Evolutionary conservation across 768 basidiomycete species (phyloP), one percentile per base, ranked within the genome.

Genomic region (Mycena polygramma): DNA sequence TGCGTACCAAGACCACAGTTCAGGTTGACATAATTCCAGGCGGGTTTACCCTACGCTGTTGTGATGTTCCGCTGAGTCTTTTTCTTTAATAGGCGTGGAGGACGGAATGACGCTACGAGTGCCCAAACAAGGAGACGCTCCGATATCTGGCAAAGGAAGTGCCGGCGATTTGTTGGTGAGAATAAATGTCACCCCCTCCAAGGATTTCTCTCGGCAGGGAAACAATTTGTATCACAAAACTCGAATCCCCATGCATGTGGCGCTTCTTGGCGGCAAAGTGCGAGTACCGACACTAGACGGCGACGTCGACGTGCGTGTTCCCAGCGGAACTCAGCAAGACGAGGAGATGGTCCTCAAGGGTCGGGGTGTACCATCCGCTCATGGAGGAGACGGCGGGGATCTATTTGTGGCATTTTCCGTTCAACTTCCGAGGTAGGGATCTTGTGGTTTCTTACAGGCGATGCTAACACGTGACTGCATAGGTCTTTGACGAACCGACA

Each of bases 341-440:
- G 96, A 98, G 83, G 96, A 99, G 80, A 97, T 97, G 90, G 94
- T 98, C 24, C 82, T 99, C 76, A 94, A 93, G 82, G 91, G 91
- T 48, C 90, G 94, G 62, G 98, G 98, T 37, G 90, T 98, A 15
- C 79, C 88, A 53, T 85, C 89, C 26, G 85, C 93, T 9, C 86
- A 87, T 76, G 80, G 83, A 59, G 82, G 86, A 49, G 87, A 87
- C 71, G 90, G 87, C 41, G 94, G 97, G 45, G 96, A 98, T 79
- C 82, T 98, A 61, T 94, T 96, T 75, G 94, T 99, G 63, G 89
- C 90, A 49, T 99, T 99, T 84, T 88, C 86, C 43, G 87, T 99
- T 43, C 88, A 93, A 74, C 87, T 99, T 72, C 98, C 98, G 35
- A 92, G 97, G 98, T 96, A 76, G 30, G 91, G 82, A 68, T 46